These are phyloP conservation scores for Colletotrichum brevisporum DNA, from an alignment of 2,329 filamentous ascomycete species.

Conservation along the genomic window DNA sequence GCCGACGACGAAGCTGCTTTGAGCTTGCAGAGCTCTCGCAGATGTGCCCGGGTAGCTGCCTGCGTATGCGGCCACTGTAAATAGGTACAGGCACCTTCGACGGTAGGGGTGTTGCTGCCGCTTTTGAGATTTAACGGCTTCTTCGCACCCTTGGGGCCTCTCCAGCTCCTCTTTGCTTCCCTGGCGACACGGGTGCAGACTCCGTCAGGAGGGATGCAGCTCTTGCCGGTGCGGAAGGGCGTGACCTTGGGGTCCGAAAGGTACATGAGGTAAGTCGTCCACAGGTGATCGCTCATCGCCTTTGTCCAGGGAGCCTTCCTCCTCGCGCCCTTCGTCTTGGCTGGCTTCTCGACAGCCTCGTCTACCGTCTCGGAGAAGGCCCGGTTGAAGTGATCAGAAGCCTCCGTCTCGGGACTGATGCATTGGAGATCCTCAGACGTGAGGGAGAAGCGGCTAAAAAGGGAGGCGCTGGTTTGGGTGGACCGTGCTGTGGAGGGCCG, in stretches of 20 bases:
- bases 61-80: slow-evolving; percentile 76
- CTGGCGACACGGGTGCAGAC: slow-evolving; percentile 76
- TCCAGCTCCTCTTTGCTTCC: slow-evolving; percentile 77
- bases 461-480: slow-evolving; percentile 69
- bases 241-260: slow-evolving; percentile 78
- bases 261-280: slow-evolving; percentile 76
- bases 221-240: slow-evolving; percentile 74
- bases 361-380: slow-evolving; percentile 17
- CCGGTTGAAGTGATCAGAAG: slow-evolving; percentile 47
- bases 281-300: slow-evolving; percentile 75
- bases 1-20: slow-evolving; percentile 62
- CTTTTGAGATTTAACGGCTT: slow-evolving; percentile 54
- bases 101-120: slow-evolving; percentile 70
- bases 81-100: slow-evolving; percentile 61
- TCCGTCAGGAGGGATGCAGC: slow-evolving; percentile 74
- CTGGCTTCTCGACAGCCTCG: slow-evolving; percentile 14
- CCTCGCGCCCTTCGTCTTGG: slow-evolving; percentile 46
- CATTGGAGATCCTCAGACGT: slow-evolving; percentile 70
- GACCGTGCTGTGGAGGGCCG: slow-evolving; percentile 72
- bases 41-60: slow-evolving; percentile 72
- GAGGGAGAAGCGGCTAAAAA: slow-evolving; percentile 70
- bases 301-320: slow-evolving; percentile 74
- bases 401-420: slow-evolving; percentile 64
- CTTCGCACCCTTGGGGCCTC: slow-evolving; percentile 63
- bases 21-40: slow-evolving; percentile 73